Percentiles rank a stretch among this genome's conserved stretches.
Conservation (phyloP, 192 early-diverging fungal genomes). For the Umbelopsis isabellina region DNA sequence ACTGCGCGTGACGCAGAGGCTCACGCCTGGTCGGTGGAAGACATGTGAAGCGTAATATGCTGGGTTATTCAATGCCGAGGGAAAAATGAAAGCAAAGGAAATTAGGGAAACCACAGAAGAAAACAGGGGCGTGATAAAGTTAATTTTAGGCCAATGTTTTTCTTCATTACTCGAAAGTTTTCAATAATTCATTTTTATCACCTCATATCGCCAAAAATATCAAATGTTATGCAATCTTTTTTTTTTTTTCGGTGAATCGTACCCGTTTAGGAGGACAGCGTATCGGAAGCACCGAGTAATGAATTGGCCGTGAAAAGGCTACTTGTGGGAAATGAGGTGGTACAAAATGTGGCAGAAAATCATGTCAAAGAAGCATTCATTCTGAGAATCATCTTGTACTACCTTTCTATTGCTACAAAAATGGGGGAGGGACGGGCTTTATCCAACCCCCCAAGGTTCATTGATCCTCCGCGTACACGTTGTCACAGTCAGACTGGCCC, state of each 20-base stretch:
- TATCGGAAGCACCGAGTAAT: background rate
- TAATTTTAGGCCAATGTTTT: no score
- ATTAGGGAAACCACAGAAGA: no score
- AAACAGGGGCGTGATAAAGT: no score
- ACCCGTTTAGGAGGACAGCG: conserved; percentile 1
- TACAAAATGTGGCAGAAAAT: conserved; percentile 23
- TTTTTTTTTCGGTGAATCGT: background rate
- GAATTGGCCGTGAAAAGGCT: background rate
- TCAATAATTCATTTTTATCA: background rate
- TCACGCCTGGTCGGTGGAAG: conserved; percentile 63
- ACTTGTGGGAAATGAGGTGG: background rate
- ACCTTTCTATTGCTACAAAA: background rate
- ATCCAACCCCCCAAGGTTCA: background rate
- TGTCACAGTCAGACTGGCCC: no score
- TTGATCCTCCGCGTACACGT: background rate
- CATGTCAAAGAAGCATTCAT: background rate
- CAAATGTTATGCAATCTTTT: background rate
- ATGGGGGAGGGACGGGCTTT: background rate
- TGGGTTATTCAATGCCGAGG: background rate
- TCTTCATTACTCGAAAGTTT: no score
- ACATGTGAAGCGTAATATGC: conserved; percentile 51
- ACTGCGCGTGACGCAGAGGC: conserved; percentile 46
- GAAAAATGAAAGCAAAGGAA: background rate
- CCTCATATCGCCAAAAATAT: no score
- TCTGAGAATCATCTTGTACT: background rate